Base-by-base conservation (phyloP, 768 basidiomycete genomes). In the Astraeus odoratus region DNA sequence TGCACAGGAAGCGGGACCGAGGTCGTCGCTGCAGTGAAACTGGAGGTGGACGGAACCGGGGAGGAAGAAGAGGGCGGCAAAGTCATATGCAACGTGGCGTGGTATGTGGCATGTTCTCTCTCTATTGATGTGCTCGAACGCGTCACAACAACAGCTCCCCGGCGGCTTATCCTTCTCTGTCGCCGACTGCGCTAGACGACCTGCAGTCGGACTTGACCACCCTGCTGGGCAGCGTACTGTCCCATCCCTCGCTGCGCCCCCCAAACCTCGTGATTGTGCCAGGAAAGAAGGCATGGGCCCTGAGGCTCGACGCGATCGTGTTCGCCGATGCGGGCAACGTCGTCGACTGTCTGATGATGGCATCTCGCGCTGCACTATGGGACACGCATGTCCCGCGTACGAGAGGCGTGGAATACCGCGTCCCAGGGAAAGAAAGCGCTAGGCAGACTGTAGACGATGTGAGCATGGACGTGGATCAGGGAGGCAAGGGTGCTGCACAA, bases 1-100 rank as follows among this genome's bases (percentile, higher is more conserved):
- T 86, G 83, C 2, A 87, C 86, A 1, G 85, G 90, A 51, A 86
- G 60, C 18, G 81, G 83, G 0, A 92, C 91, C 0, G 87, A 91
- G 52, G 71, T 91, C 3, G 64, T 91, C 20, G 88, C 84, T 1
- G 88, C 86, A 0, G 72, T 78, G 2, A 87, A 88, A 55, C 72
- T 92, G 0, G 90, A 93, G 54, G 86, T 93, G 1, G 84, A 85
- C 8, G 63, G 59, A 8, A 52, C 50, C 1, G 69, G 65, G 1
- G 74, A 67, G 9, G 70, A 73, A 0, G 68, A 72, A 8, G 76
- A 79, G 19, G 79, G 77, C 0, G 86, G 83, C 12, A 67, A 78
- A 39, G 60, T 93, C 12, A 67, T 72, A 1, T 86, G 85, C 59
- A 72, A 72, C 8, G 88, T 91, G 19, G 76, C 79, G 49, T 92